Percentiles rank a stretch among this genome's conserved stretches.
phyloP scores from a whole-genome alignment of 345 rosid species.

The Triadica sebifera region DNA sequence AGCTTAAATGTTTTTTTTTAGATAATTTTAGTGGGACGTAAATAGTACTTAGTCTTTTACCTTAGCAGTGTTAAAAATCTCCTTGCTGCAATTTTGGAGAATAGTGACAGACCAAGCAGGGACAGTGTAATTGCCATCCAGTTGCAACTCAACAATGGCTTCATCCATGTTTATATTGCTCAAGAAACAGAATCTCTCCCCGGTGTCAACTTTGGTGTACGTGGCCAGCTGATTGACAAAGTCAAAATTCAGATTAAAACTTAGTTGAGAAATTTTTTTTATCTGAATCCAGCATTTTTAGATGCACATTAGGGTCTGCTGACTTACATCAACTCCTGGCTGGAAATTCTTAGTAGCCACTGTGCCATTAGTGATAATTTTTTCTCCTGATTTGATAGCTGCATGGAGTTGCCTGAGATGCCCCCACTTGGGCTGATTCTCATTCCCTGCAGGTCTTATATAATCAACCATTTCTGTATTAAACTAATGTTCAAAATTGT shows the following conservation, averaged over 20 bases:
- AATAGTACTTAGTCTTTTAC: not conserved
- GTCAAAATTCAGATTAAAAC: too few species aligned
- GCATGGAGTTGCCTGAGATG: constrained; percentile 18
- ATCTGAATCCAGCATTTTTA: too few species aligned
- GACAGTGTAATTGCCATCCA: not conserved
- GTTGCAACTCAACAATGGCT: too few species aligned
- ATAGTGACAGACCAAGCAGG: constrained; percentile 22
- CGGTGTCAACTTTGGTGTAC: too few species aligned
- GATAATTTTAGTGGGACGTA: not conserved
- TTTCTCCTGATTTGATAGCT: constrained; percentile 11
- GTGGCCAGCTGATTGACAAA: too few species aligned
- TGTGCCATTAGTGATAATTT: constrained; percentile 3
- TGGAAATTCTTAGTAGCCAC: not conserved
- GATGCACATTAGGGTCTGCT: too few species aligned
- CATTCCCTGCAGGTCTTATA: not conserved
- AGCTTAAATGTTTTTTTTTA: not conserved
- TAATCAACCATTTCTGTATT: not conserved
- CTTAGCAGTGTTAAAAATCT: constrained; percentile 18
- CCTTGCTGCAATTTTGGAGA: constrained; percentile 18
- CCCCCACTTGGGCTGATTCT: constrained; percentile 20
- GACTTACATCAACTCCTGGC: not conserved
- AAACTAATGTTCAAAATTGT: not conserved
- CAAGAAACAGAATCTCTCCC: too few species aligned
- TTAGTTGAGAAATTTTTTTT: too few species aligned
- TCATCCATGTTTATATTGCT: too few species aligned